phyloP scores from a whole-genome alignment of 257 asterid genomes.

The Penstemon davidsonii region DNA sequence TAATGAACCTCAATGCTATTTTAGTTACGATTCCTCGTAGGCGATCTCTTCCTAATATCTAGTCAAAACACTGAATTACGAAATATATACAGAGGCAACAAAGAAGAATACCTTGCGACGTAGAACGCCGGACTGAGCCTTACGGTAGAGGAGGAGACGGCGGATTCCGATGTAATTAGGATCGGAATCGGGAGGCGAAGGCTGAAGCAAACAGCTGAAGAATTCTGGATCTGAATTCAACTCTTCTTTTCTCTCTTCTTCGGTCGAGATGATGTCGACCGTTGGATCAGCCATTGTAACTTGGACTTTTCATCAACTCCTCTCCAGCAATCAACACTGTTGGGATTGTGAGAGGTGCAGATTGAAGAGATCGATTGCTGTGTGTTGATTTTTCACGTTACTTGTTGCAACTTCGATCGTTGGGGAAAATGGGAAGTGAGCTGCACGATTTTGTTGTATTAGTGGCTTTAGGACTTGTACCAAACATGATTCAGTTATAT shows the following conservation, averaged over 20 bases:
- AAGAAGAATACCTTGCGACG: conserved; percentile 72
- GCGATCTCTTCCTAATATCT: conserved; percentile 18
- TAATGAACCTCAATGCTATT: not conserved
- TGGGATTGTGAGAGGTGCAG: conserved; percentile 14
- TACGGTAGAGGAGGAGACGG: conserved; percentile 82
- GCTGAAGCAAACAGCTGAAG: conserved; percentile 93
- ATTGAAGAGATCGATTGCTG: conserved; percentile 11
- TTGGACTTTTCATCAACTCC: conserved; percentile 29
- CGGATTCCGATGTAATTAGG: conserved; percentile 88
- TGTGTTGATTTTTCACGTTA: not conserved
- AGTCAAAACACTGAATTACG: not conserved
- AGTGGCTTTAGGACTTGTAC: conserved; percentile 21
- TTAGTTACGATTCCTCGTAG: conserved; percentile 12
- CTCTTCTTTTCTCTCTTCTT: conserved; percentile 38
- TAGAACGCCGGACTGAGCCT: conserved; percentile 72
- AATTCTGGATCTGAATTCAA: conserved; percentile 64
- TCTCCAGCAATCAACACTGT: conserved; percentile 26
- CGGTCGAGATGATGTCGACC: conserved; percentile 38
- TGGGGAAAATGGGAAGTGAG: conserved; percentile 16
- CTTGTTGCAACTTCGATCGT: conserved; percentile 12
- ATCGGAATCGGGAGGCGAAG: conserved; percentile 71
- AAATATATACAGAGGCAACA: not conserved
- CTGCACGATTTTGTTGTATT: conserved; percentile 12
- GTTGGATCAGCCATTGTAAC: conserved; percentile 56
- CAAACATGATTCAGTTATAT: too few relatives aligned